Evolutionary conservation across 2,329 filamentous ascomycete species (phyloP).

Genomic region (Fusarium sp.): DNA sequence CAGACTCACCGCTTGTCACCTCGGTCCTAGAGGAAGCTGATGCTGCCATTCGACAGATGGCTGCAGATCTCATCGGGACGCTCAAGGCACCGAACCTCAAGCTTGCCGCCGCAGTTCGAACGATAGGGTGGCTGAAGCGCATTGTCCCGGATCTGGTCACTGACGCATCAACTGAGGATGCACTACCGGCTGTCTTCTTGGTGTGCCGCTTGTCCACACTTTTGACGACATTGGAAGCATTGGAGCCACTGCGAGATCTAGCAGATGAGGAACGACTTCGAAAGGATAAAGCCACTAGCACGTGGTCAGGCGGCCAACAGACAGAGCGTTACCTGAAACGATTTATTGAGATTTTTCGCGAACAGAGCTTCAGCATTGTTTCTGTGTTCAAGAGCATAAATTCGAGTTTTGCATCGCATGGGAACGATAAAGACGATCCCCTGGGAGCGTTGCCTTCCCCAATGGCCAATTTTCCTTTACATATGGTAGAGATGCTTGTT

Average conservation of each 20-base stretch:
- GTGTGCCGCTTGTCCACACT: slow-evolving; percentile 87
- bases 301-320: slow-evolving; percentile 83
- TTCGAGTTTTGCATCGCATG: slow-evolving; percentile 53
- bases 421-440: slow-evolving; percentile 44
- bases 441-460: slow-evolving; percentile 78
- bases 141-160: slow-evolving; percentile 80
- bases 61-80: slow-evolving; percentile 81
- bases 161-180: slow-evolving; percentile 65
- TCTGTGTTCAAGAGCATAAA: slow-evolving; percentile 92
- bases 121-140: slow-evolving; percentile 89
- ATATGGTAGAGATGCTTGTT: slow-evolving; percentile 84
- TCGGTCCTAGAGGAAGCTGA: slow-evolving; percentile 84
- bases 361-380: slow-evolving; percentile 96
- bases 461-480: slow-evolving; percentile 84
- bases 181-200: slow-evolving; percentile 85
- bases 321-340: slow-evolving; percentile 94
- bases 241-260: slow-evolving; percentile 87
- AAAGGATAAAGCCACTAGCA: slow-evolving; percentile 56
- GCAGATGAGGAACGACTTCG: slow-evolving; percentile 83
- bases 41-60: slow-evolving; percentile 88
- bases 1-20: slow-evolving; percentile 78
- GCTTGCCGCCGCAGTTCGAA: slow-evolving; percentile 89
- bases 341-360: slow-evolving; percentile 96
- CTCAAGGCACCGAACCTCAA: slow-evolving; percentile 85
- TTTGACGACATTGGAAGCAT: slow-evolving; percentile 80